Evolutionary conservation across 345 rosid species (phyloP), one percentile per base, ranked within the genome.

Genomic region (Acer campestre): DNA sequence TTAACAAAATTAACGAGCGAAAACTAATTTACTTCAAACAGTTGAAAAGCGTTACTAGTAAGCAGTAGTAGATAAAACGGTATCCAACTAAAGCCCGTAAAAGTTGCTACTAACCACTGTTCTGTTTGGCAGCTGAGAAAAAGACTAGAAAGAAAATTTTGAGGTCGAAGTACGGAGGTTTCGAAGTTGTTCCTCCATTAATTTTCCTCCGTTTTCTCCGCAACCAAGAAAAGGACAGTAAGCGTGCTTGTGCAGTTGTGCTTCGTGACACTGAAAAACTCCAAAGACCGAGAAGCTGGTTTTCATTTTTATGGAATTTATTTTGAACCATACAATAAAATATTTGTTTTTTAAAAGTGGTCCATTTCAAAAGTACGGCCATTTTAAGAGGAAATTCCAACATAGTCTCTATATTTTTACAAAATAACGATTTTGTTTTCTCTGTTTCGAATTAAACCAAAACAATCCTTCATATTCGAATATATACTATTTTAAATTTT

Each of bases 51-150:
- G 44, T 9, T 44, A 42, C 9, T 67, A 18, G 27, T 18, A 12
- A 51, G 13, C 16, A 40, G 53, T n/a, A 67, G 23, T 18, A 6
- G 27, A 40, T 65, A 11, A 20, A 67, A 67, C 9, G 6, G 29
- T 1, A 67, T 40, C 29, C 23, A 40, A 18, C 13, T 13, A 27
- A 16, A n/a, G 10, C 31, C 31, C 14, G 53, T 42, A 20, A 42
- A 67, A 67, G 70, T 48, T 44, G 72, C 58, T 12, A 68, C 58
- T 48, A 31, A 48, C 72, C 58, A 22, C 6, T 23, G 59, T 17
- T 53, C 29, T 29, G 51, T 71, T 58, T 58, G 53, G 75, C 53
- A 14, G 46, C 62, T 16, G 18, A 53, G 74, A 49, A 70, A 70
- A 23, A 68, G 25, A 68, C 27, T 35, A 40, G 12, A 17, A 27